Evolutionary conservation across 2,329 filamentous ascomycete species (phyloP).

Genomic region (Aspergillus clavatus): DNA sequence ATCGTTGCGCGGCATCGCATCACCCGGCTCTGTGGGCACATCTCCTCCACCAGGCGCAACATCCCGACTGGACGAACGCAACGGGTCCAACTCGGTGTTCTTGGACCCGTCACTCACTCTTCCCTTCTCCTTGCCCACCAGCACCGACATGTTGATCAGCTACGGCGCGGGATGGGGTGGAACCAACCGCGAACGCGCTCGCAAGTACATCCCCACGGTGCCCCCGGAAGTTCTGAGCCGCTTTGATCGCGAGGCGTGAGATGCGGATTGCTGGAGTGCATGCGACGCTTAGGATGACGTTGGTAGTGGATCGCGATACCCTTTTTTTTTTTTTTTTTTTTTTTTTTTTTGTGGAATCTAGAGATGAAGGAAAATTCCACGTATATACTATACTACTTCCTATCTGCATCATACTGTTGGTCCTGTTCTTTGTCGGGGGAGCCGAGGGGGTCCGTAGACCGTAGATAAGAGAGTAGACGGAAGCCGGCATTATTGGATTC

Average conservation of each 20-base stretch:
- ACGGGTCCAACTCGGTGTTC: slow-evolving; percentile 49
- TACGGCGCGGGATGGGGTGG: slow-evolving; percentile 95
- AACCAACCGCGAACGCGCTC: slow-evolving; percentile 80
- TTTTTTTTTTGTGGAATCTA: not conserved
- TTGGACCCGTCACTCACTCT: slow-evolving; percentile 88
- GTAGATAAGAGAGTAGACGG: not conserved
- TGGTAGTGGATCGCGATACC: slow-evolving; percentile 7
- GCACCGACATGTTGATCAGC: slow-evolving; percentile 93
- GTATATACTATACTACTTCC: too few relatives aligned
- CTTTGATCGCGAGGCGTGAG: slow-evolving; percentile 56
- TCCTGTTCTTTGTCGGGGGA: too few relatives aligned
- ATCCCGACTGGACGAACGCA: slow-evolving; percentile 23
- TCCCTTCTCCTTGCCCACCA: slow-evolving; percentile 90
- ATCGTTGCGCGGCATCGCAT: slow-evolving; percentile 14
- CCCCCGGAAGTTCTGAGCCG: slow-evolving; percentile 89
- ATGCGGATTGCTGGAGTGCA: too few relatives aligned
- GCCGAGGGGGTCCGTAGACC: not conserved
- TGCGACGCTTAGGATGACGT: too few relatives aligned
- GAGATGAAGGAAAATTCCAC: slow-evolving; percentile 8
- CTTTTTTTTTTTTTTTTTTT: too few relatives aligned
- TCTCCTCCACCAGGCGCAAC: slow-evolving; percentile 22
- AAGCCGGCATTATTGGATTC: too few relatives aligned
- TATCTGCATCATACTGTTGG: slow-evolving; percentile 12
- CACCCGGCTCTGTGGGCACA: slow-evolving; percentile 20
- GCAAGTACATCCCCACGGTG: slow-evolving; percentile 93